phyloP scores from a whole-genome alignment of 2,329 filamentous ascomycete genomes.

The Metarhizium anisopliae region DNA sequence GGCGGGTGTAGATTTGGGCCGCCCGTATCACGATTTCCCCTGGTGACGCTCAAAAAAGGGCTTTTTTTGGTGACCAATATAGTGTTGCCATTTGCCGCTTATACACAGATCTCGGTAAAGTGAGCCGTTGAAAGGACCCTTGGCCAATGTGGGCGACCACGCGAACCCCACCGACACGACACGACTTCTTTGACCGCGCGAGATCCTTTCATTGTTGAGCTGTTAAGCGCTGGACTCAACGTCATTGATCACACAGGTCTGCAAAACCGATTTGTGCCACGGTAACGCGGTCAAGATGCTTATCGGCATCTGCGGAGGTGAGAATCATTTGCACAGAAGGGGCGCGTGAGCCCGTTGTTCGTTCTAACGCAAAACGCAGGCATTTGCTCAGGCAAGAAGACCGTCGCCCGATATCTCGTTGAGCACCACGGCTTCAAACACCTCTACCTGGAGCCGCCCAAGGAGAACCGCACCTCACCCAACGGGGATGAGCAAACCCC shows the following conservation, averaged over 20 bases:
- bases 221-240: not conserved
- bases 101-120: not conserved
- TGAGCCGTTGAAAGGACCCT: not conserved
- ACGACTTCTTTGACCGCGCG: not conserved
- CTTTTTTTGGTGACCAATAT: not conserved
- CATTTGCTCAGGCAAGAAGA: conserved; percentile 87
- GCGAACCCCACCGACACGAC: conserved; percentile 7
- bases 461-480: not conserved
- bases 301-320: conserved; percentile 69
- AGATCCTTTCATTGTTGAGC: not conserved
- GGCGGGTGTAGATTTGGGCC: not conserved
- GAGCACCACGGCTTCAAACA: conserved; percentile 74
- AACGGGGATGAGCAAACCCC: not conserved
- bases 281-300: conserved; percentile 48
- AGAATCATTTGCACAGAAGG: conserved; percentile 9
- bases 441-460: conserved; percentile 44
- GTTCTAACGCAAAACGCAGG: conserved; percentile 38
- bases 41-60: not conserved
- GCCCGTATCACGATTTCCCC: not conserved
- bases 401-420: conserved; percentile 80
- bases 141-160: not conserved
- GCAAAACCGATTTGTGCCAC: not conserved
- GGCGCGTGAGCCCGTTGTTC: not conserved
- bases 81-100: not conserved
- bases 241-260: not conserved